Conservation (phyloP, 1,139 yeast species). For the Hansenula sp. region DNA sequence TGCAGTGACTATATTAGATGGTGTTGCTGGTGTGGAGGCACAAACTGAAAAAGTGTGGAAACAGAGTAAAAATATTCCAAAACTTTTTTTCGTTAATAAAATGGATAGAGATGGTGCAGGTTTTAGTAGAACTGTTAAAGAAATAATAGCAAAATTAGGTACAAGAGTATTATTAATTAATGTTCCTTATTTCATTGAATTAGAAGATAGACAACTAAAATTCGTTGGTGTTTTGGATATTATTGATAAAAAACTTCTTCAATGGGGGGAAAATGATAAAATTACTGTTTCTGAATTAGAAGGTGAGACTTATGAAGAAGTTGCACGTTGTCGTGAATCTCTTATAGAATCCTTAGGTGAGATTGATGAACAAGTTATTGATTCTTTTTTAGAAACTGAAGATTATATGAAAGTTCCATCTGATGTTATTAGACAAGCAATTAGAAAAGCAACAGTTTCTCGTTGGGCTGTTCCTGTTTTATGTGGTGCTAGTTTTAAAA, state of each 20-base stretch:
- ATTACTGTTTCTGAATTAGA: constrained; percentile 45
- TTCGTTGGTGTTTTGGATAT: constrained; percentile 86
- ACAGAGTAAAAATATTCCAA: constrained; percentile 75
- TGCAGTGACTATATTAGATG: constrained; percentile 87
- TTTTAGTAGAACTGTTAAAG: constrained; percentile 82
- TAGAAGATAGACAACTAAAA: constrained; percentile 35
- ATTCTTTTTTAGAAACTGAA: constrained; percentile 67
- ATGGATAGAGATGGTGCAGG: constrained; percentile 98
- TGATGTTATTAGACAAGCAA: constrained; percentile 45
- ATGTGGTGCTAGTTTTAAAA: constrained; percentile 90
- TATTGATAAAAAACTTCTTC: constrained; percentile 56
- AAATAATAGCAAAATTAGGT: constrained; percentile 71
- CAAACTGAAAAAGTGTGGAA: constrained; percentile 97
- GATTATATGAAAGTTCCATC: constrained; percentile 65
- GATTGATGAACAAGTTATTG: constrained; percentile 70
- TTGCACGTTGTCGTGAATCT: constrained; percentile 60
- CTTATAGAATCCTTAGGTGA: constrained; percentile 83
- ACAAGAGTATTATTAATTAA: constrained; percentile 73
- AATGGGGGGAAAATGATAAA: constrained; percentile 62
- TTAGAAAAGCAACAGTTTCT: constrained; percentile 57
- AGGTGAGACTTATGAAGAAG: constrained; percentile 41
- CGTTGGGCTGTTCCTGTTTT: constrained; percentile 69
- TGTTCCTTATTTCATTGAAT: constrained; percentile 61
- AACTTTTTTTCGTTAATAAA: constrained; percentile 78
- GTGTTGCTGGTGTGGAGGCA: constrained; percentile 97